A percentile compares a stretch with the other conserved stretches of the same genome.
Evolutionary conservation across 1,284 basidiomycete genomes (phyloP).

Genomic region (Hemileia vastatrix): DNA sequence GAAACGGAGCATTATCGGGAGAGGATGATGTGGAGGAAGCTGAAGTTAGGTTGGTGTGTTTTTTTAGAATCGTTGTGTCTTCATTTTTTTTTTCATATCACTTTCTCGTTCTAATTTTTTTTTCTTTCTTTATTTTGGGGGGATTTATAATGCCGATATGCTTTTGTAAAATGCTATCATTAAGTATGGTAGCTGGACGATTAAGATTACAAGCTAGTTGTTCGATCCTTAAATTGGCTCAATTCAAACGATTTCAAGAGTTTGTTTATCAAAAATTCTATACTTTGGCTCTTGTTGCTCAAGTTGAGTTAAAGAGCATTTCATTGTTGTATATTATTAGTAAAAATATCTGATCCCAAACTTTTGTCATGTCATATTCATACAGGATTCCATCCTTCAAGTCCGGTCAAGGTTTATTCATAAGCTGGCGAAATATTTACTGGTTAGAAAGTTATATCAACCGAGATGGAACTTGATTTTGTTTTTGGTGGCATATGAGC

Average conservation of each 20-base stretch:
- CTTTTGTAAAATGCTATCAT: neutral
- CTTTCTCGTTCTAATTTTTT: constrained; percentile 1
- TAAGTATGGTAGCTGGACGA: constrained; percentile 36
- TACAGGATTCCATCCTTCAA: constrained; percentile 72
- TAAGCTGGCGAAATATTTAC: constrained; percentile 60
- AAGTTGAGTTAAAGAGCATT: no score
- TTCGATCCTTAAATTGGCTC: constrained; percentile 69
- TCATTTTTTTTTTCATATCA: neutral
- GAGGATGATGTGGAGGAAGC: constrained; percentile 54
- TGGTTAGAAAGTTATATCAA: constrained; percentile 38
- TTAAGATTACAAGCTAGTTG: constrained; percentile 70
- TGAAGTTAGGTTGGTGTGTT: constrained; percentile 48
- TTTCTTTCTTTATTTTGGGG: neutral
- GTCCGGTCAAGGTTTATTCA: constrained; percentile 69
- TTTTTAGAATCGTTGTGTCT: neutral
- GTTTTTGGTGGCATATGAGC: constrained; percentile 83
- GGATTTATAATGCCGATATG: neutral
- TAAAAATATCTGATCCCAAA: neutral
- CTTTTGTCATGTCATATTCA: neutral
- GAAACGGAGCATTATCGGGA: constrained; percentile 38
- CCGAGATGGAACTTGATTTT: constrained; percentile 70
- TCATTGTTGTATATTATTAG: constrained; percentile 3
- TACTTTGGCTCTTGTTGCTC: constrained; percentile 62
- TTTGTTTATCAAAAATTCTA: constrained; percentile 59
- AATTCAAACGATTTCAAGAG: constrained; percentile 55